These are phyloP conservation scores for Eleusine indica DNA, from an alignment of 176 grass and related monocot genomes.

Conservation along the genomic window DNA sequence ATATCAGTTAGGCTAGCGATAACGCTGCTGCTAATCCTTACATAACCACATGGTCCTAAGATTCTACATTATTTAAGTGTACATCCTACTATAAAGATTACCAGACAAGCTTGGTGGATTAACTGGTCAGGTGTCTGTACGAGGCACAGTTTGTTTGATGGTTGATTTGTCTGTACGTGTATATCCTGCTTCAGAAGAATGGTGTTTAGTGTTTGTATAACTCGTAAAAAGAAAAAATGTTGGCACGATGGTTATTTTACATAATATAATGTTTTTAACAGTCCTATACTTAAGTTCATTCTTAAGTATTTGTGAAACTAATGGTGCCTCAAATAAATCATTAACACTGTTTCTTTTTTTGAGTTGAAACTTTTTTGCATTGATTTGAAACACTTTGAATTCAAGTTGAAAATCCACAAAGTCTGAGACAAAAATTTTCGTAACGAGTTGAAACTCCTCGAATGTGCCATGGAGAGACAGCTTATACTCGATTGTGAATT, in stretches of 20 bases:
- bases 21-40: not conserved
- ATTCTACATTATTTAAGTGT: not conserved
- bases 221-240: not conserved
- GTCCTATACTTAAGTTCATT: not conserved
- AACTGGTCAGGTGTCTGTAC: no score
- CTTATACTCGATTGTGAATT: no score
- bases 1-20: not conserved
- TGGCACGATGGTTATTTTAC: not conserved
- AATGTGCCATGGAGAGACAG: not conserved
- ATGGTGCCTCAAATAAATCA: not conserved
- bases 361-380: no score
- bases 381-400: not conserved
- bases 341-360: not conserved
- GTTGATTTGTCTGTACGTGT: no score
- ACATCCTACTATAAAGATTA: not conserved
- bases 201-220: no score
- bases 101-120: no score
- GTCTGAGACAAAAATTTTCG: not conserved
- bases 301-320: not conserved
- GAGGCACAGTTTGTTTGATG: no score
- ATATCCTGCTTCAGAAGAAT: no score
- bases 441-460: not conserved
- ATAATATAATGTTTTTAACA: not conserved
- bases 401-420: not conserved
- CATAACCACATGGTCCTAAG: not conserved